These are phyloP conservation scores for Albugo candida DNA, from an alignment of 352 stramenopile species.

Conservation along the genomic window DNA sequence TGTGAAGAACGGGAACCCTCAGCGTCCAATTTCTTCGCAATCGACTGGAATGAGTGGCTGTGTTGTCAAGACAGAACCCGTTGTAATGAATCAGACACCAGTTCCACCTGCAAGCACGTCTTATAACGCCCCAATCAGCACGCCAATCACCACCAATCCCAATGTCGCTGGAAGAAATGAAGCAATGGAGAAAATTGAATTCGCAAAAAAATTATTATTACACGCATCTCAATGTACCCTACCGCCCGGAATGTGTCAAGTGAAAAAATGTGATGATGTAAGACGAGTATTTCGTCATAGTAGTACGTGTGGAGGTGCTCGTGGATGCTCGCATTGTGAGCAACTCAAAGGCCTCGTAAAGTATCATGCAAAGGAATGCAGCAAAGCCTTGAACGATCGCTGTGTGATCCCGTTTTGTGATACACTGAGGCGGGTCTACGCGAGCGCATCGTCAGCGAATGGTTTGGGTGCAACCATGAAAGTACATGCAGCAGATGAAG, in stretches of 20 bases:
- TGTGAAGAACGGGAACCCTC: not conserved
- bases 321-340: constrained; percentile 56
- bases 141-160: not conserved
- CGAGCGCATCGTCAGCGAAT: constrained; percentile 11
- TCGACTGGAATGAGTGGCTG: no score
- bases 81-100: not conserved
- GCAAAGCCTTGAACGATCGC: constrained; percentile 30
- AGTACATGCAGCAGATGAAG: not conserved
- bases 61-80: not conserved
- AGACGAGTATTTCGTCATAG: constrained; percentile 75
- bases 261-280: constrained; percentile 78
- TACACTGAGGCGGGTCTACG: constrained; percentile 33
- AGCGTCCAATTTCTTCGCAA: no score
- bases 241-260: constrained; percentile 35
- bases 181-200: constrained; percentile 65
- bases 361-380: constrained; percentile 65
- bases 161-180: constrained; percentile 9
- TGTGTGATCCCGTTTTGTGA: constrained; percentile 76
- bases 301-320: constrained; percentile 38
- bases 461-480: constrained; percentile 16
- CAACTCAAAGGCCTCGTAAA: constrained; percentile 71
- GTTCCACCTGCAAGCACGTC: not conserved
- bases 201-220: constrained; percentile 60
- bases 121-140: not conserved
- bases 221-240: constrained; percentile 50